These are phyloP conservation scores for Salix suchowensis DNA, from an alignment of 345 rosid species.

Conservation along the genomic window DNA sequence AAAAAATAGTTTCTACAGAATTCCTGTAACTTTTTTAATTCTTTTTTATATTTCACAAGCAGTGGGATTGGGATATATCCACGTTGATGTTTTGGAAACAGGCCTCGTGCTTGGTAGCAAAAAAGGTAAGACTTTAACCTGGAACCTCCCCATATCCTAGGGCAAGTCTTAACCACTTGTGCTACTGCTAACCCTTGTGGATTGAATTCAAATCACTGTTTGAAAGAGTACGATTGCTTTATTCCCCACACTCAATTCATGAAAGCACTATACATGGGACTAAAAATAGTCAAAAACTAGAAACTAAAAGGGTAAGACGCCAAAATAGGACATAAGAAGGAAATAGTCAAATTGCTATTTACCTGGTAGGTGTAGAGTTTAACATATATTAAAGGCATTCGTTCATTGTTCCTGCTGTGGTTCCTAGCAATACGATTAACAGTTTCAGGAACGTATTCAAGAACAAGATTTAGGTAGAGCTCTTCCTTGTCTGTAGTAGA, in stretches of 20 bases:
- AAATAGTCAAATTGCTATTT: conserved; percentile 7
- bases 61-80: background rate
- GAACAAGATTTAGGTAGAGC: conserved; percentile 91
- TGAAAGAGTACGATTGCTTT: background rate
- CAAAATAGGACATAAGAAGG: background rate
- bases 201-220: background rate
- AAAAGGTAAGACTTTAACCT: background rate
- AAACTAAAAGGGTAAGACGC: background rate
- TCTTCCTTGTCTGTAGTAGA: conserved; percentile 93
- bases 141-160: background rate
- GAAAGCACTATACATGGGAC: background rate
- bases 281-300: background rate
- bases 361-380: conserved; percentile 97
- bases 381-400: conserved; percentile 91
- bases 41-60: background rate
- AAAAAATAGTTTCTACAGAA: background rate
- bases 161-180: background rate
- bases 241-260: background rate
- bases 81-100: background rate
- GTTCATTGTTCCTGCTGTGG: conserved; percentile 73
- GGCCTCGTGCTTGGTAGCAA: background rate
- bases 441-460: conserved; percentile 94
- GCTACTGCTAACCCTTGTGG: background rate
- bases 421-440: conserved; percentile 69
- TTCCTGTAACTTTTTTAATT: background rate